Percentiles rank a stretch among this genome's conserved stretches.
These are phyloP conservation scores for Erodium chrysanthum DNA, from an alignment of 441 rosid species.

Conservation along the genomic window DNA sequence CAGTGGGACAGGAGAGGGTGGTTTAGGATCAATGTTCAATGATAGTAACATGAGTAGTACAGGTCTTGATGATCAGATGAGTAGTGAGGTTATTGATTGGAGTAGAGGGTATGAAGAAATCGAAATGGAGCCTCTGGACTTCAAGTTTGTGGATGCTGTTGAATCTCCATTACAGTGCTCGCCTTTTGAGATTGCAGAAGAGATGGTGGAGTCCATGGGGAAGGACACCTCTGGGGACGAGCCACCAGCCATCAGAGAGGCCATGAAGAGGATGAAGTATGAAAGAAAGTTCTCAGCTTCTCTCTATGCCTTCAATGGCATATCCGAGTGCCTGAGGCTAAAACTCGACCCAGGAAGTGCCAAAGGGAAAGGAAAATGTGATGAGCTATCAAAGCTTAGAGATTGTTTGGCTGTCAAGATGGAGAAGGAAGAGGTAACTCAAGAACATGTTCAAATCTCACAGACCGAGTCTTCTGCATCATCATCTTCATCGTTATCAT, in stretches of 20 bases:
- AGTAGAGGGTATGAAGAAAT: neutral
- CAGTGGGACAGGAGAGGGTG: no score
- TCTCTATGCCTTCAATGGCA: conserved; percentile 52
- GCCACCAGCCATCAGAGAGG: conserved; percentile 36
- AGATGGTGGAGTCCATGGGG: conserved; percentile 34
- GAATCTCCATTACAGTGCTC: conserved; percentile 32
- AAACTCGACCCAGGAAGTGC: conserved; percentile 10
- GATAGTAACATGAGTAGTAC: neutral
- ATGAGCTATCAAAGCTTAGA: neutral
- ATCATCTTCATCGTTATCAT: conserved; percentile 5
- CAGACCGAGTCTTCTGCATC: conserved; percentile 19
- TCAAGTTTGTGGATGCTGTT: conserved; percentile 37
- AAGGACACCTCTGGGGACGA: conserved; percentile 27
- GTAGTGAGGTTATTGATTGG: conserved; percentile 6
- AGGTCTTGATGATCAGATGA: conserved; percentile 19
- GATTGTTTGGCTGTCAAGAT: no score
- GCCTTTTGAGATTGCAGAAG: conserved; percentile 50
- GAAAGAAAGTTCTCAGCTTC: conserved; percentile 63
- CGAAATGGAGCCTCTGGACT: conserved; percentile 24
- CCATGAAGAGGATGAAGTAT: conserved; percentile 47
- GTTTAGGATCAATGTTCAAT: neutral
- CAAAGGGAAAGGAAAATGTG: conserved; percentile 7
- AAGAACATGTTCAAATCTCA: conserved; percentile 12
- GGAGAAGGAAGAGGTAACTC: no score
- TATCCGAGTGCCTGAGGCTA: conserved; percentile 43